These are phyloP conservation scores for Ophiostoma triangulosporum DNA, from an alignment of 2,329 filamentous ascomycete species.

Conservation along the genomic window DNA sequence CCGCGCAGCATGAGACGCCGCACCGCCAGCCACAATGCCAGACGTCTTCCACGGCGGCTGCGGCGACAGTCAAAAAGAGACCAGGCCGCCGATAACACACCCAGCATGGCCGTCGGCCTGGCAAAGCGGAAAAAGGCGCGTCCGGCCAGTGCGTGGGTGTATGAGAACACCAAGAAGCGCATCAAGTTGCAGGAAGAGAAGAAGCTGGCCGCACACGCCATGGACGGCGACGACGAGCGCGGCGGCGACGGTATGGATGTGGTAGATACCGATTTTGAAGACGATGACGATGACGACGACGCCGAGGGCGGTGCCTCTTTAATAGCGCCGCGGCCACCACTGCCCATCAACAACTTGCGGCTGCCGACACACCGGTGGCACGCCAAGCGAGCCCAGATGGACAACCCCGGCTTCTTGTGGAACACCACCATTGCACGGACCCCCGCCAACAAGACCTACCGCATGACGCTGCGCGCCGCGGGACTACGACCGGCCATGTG, in stretches of 20 bases:
- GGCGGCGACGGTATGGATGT: neutral
- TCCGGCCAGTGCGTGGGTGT: slow-evolving; percentile 12
- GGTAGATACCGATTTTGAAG: neutral
- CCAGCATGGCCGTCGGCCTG: slow-evolving; percentile 44
- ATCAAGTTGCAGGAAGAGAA: slow-evolving; percentile 15
- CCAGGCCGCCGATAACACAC: slow-evolving; percentile 86
- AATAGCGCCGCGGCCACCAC: slow-evolving; percentile 48
- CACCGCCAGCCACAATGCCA: slow-evolving; percentile 91
- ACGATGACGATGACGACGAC: slow-evolving; percentile 15
- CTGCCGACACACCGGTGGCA: slow-evolving; percentile 91
- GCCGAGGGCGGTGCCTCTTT: slow-evolving; percentile 16
- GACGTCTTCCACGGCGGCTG: slow-evolving; percentile 69
- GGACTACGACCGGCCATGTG: slow-evolving; percentile 58
- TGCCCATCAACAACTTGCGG: slow-evolving; percentile 84
- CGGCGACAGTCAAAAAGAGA: slow-evolving; percentile 53
- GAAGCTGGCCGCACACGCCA: slow-evolving; percentile 3
- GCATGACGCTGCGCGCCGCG: slow-evolving; percentile 70
- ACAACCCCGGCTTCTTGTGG: slow-evolving; percentile 69
- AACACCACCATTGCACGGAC: slow-evolving; percentile 75
- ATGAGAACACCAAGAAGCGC: slow-evolving; percentile 19
- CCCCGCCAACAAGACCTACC: slow-evolving; percentile 79
- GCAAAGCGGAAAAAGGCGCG: slow-evolving; percentile 35
- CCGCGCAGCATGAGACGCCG: slow-evolving; percentile 71
- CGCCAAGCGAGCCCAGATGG: slow-evolving; percentile 84
- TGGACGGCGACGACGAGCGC: neutral